Percentiles rank a stretch among this genome's conserved stretches.
Conservation (phyloP, 371 early-diverging fungal species). For the Phascolomyces articulosus region DNA sequence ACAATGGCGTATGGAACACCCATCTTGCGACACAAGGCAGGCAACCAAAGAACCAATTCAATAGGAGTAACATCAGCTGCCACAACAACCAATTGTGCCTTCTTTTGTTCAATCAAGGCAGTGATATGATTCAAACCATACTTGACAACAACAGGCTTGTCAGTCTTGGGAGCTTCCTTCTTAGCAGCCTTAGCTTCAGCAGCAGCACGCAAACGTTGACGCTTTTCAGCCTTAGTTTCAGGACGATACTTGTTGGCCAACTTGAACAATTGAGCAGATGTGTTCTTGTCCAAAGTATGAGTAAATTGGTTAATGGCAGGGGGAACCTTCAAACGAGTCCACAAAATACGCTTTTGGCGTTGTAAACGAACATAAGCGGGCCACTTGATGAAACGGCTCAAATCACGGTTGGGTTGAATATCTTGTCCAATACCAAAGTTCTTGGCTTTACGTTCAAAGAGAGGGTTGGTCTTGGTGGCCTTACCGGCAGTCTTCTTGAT, state of each 20-base stretch:
- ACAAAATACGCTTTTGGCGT: slow-evolving; percentile 96
- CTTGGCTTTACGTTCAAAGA: slow-evolving; percentile 89
- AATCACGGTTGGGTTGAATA: slow-evolving; percentile 94
- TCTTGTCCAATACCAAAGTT: slow-evolving; percentile 96
- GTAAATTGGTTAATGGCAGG: slow-evolving; percentile 99
- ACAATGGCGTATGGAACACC: slow-evolving; percentile 99
- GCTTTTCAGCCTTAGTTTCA: slow-evolving; percentile 97
- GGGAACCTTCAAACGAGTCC: slow-evolving; percentile 99
- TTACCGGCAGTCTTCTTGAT: slow-evolving; percentile 65
- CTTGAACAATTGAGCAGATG: slow-evolving; percentile 96
- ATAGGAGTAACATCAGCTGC: slow-evolving; percentile 99
- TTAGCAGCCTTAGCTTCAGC: slow-evolving; percentile 87
- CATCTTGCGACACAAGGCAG: slow-evolving; percentile 99
- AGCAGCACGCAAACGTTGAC: slow-evolving; percentile 85
- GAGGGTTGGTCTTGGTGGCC: slow-evolving; percentile 81
- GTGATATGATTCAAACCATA: slow-evolving; percentile 99
- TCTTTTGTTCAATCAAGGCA: slow-evolving; percentile 97
- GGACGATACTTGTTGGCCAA: slow-evolving; percentile 98
- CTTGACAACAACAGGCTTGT: slow-evolving; percentile 97
- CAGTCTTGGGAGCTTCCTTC: slow-evolving; percentile 84
- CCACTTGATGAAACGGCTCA: slow-evolving; percentile 97
- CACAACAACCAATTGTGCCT: slow-evolving; percentile 98
- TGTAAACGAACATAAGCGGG: slow-evolving; percentile 97
- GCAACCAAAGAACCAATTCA: slow-evolving; percentile 98
- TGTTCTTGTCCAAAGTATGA: slow-evolving; percentile 95